Evolutionary conservation across 2,329 filamentous ascomycete species (phyloP).

Genomic region (Fusarium temperatum): DNA sequence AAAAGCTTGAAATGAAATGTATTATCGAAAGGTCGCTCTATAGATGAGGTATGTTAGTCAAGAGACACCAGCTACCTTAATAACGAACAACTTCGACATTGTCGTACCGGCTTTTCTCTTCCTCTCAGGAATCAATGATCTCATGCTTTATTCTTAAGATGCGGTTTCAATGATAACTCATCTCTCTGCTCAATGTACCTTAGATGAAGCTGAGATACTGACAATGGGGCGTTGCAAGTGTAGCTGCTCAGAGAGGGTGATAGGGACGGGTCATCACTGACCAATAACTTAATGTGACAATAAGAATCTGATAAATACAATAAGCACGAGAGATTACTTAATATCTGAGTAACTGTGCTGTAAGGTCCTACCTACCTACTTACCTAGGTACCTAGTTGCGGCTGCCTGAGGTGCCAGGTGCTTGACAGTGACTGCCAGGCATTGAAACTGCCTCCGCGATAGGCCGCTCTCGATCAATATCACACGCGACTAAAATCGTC

Average conservation of each 20-base stretch:
- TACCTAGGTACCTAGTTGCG: background rate
- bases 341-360: background rate
- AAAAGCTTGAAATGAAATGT: background rate
- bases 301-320: background rate
- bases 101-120: background rate
- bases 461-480: background rate
- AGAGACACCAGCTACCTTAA: background rate
- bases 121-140: background rate
- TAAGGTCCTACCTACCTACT: background rate
- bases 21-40: background rate
- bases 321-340: background rate
- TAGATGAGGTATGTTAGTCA: background rate
- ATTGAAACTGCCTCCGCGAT: background rate
- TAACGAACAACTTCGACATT: background rate
- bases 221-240: no score
- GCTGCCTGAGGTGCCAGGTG: conserved; percentile 27
- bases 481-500: conserved; percentile 11
- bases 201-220: background rate
- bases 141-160: no score
- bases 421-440: conserved; percentile 28
- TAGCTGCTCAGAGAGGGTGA: background rate
- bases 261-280: background rate
- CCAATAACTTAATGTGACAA: background rate
- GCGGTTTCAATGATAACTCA: no score
- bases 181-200: background rate